Percentiles rank a stretch among this genome's conserved stretches.
Conservation (phyloP, 2,329 filamentous ascomycete species). For the Aspergillus intermedius region DNA sequence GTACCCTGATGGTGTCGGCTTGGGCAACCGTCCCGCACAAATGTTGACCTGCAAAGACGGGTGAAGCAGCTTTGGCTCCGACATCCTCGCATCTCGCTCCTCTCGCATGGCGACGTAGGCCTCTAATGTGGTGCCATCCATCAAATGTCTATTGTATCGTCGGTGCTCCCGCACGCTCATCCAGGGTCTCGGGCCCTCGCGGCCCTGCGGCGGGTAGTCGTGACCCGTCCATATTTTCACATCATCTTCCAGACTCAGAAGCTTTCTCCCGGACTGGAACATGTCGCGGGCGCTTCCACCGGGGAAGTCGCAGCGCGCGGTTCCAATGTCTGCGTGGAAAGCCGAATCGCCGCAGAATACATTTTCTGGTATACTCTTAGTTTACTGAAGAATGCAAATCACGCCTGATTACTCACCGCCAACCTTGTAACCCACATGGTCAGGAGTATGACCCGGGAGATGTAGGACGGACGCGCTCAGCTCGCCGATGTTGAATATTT, state of each 20-base stretch:
- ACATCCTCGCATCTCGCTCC: constrained; percentile 40
- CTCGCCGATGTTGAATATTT: constrained; percentile 47
- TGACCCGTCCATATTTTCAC: constrained; percentile 51
- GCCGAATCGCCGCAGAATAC: constrained; percentile 51
- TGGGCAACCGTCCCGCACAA: constrained; percentile 42
- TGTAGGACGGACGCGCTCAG: constrained; percentile 48
- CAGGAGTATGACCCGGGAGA: constrained; percentile 58
- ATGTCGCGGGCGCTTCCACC: constrained; percentile 43
- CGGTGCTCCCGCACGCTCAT: constrained; percentile 44
- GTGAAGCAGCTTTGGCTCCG: constrained; percentile 44
- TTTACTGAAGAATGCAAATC: too few relatives aligned
- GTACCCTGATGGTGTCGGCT: constrained; percentile 12
- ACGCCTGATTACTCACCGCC: constrained; percentile 28
- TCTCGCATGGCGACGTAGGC: constrained; percentile 42
- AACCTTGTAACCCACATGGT: constrained; percentile 57
- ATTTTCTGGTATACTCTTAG: constrained; percentile 16
- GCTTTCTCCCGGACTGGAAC: constrained; percentile 38
- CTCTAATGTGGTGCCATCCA: constrained; percentile 34
- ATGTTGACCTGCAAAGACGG: constrained; percentile 51
- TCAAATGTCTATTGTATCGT: constrained; percentile 45
- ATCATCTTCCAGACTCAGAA: constrained; percentile 40
- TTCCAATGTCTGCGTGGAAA: constrained; percentile 49
- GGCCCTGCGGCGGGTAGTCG: constrained; percentile 44
- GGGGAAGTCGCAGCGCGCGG: constrained; percentile 51
- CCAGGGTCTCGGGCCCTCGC: constrained; percentile 33